Evolutionary conservation across 2,329 filamentous ascomycete species (phyloP).

Genomic region (Aspergillus carbonarius): DNA sequence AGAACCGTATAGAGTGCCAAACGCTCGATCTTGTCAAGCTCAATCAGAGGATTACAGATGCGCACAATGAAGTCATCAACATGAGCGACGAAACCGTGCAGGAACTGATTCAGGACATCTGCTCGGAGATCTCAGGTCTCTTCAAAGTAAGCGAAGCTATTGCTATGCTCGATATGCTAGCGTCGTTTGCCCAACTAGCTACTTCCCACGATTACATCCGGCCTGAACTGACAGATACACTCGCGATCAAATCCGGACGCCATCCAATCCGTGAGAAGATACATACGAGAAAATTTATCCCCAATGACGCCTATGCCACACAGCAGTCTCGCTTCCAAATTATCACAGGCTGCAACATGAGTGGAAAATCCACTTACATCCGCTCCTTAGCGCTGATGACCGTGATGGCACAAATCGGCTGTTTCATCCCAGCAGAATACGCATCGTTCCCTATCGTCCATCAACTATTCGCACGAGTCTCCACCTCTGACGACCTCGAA

Average conservation of each 20-base stretch:
- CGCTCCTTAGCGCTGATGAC: constrained; percentile 77
- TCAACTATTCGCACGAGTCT: constrained; percentile 83
- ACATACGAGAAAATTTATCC: constrained; percentile 68
- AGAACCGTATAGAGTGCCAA: constrained; percentile 79
- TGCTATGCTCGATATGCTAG: constrained; percentile 81
- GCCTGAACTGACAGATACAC: constrained; percentile 65
- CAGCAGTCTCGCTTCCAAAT: constrained; percentile 83
- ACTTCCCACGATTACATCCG: constrained; percentile 66
- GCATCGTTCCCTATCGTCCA: constrained; percentile 77
- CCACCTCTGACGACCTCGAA: constrained; percentile 83
- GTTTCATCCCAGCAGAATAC: constrained; percentile 82
- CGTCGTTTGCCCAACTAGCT: constrained; percentile 72
- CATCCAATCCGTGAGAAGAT: constrained; percentile 79
- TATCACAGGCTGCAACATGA: constrained; percentile 97
- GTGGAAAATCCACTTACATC: constrained; percentile 95
- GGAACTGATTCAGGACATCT: constrained; percentile 69
- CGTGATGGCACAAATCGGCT: constrained; percentile 92
- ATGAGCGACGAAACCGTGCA: constrained; percentile 78
- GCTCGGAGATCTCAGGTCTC: constrained; percentile 67
- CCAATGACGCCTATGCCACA: constrained; percentile 87
- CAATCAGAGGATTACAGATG: constrained; percentile 73
- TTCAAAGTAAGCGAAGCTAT: constrained; percentile 86
- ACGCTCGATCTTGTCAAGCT: constrained; percentile 81
- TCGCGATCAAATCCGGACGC: constrained; percentile 71
- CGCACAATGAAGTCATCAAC: constrained; percentile 78